These are phyloP conservation scores for Echinochloa phyllopogon DNA, from an alignment of 176 grass and related monocot species.

Conservation along the genomic window DNA sequence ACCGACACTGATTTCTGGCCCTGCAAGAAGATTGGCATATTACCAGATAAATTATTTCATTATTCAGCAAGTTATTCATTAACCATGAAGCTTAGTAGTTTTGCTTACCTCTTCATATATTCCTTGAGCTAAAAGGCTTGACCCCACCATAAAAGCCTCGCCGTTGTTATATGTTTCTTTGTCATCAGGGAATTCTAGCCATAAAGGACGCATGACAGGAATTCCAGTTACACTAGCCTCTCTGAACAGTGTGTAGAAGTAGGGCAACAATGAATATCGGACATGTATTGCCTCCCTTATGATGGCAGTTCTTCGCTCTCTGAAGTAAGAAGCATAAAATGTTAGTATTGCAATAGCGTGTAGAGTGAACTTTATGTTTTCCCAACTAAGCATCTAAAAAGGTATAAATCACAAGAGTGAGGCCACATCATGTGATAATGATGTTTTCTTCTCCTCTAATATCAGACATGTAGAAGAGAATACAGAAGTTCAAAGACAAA, in stretches of 20 bases:
- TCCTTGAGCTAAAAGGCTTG: slow-evolving; percentile 79
- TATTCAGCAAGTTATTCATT: slow-evolving; percentile 32
- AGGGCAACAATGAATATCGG: slow-evolving; percentile 86
- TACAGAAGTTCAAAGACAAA: slow-evolving; percentile 36
- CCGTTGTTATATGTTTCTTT: slow-evolving; percentile 94
- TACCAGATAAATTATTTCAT: background rate
- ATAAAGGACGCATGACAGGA: slow-evolving; percentile 93
- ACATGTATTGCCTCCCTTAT: slow-evolving; percentile 91
- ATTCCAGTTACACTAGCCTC: slow-evolving; percentile 85
- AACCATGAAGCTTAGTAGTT: slow-evolving; percentile 19
- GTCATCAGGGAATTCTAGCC: slow-evolving; percentile 94
- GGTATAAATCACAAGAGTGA: slow-evolving; percentile 9
- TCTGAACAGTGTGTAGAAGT: slow-evolving; percentile 93
- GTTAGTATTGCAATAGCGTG: slow-evolving; percentile 11
- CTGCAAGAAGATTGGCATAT: slow-evolving; percentile 49
- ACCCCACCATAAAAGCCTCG: slow-evolving; percentile 90
- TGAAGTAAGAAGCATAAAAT: slow-evolving; percentile 43
- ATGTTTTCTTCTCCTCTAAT: slow-evolving; percentile 8
- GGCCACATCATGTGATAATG: background rate
- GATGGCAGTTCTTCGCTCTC: slow-evolving; percentile 78
- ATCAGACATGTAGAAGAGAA: background rate
- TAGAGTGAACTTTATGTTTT: slow-evolving; percentile 3
- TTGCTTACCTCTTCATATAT: slow-evolving; percentile 77
- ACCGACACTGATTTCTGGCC: slow-evolving; percentile 71
- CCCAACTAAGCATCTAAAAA: slow-evolving; percentile 18